Base-by-base conservation (phyloP, 2,329 filamentous ascomycete genomes). In the Aspergillus ustus region DNA sequence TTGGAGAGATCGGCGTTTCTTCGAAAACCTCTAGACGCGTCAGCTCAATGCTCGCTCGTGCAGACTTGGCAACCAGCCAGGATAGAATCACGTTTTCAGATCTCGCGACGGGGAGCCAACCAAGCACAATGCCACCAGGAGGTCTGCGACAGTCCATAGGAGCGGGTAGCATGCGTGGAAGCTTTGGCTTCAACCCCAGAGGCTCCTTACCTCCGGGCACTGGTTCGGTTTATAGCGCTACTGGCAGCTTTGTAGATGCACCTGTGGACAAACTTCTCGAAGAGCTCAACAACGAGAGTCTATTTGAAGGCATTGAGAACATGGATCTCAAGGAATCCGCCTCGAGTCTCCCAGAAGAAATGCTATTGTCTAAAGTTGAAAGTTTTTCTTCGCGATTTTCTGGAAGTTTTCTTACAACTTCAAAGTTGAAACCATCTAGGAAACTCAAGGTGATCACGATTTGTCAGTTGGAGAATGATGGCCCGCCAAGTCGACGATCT, bases 1-100 rank as follows among this genome's bases (percentile, higher is more conserved):
- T 84, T 62, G 81, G 78, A 22, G 78, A 83, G 59, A 80, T 84
- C 34, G 82, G 84, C 29, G 82, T 84, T 51, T 83, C 84, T 19
- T 77, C 77, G n/a, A 84, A 84, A 65, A 84, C 86, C 48, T 87
- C 86, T n/a, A 87, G 95, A 48, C 87, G 95, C 54, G 90, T 98
- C 28, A 99, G 95, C 79, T 98, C 94, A 17, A 85, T 97, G 78
- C 83, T 97, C 57, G 93, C 93, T 17, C 85, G 94, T 70, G 91
- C 91, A 34, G 94, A 97, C 73, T 81, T 97, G 20, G 94, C 92
- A 0, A 89, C 91, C 9, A 95, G 90, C 17, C 91, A 94, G 66
- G 93, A 96, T 68, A 85, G 91, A 69, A 84, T 89, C 1, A 85
- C 89, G n/a, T 96, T 96, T 72, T 85, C 88, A 29, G 93, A 97